Evolutionary conservation across 176 grass and related monocot species (phyloP), one percentile per base, ranked within the genome.

Genomic region (Phragmites australis): DNA sequence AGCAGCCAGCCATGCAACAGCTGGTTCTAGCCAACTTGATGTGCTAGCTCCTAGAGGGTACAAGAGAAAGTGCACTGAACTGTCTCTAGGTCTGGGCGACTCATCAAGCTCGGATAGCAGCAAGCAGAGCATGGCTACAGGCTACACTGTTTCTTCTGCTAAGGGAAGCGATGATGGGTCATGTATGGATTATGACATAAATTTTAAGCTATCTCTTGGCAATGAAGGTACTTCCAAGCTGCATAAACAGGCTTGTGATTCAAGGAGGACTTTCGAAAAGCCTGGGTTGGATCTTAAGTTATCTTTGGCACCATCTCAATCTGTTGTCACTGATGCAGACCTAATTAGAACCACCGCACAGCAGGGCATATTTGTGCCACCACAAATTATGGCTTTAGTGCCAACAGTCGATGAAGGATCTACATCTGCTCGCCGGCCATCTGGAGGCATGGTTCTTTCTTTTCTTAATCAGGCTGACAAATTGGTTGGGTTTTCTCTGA

Each of bases 361-460:
- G 56, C 75, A 77, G 41, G 76, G 83, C 63, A 74, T 68, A 22
- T 87, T 58, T 41, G 26, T 90, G 42, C 65, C 61, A 30, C 46
- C 81, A 65, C 48, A 73, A 53, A 81, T 73, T 71, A 70, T 86
- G 79, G 21, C 70, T 45, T 85, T 60, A 54, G 83, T 89, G 41
- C 84, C 86, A 76, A 91, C 79, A 82, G 88, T 82, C 59, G 90
- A 95, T 80, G 93, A 99, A 89, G 97, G 87, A 78, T 96, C 93
- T 15, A 99, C 90, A 70, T 99, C 93, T 64, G 88, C 91, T 70
- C 93, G 64, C 27, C 87, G 88, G 68, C 86, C 88, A 67, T 75
- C 80, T 82, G 87, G 97, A 18, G 82, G 83, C 65, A 88, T 91
- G 71, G 34, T 99, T 61, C 37, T 70, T 45, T 82, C 76, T 44